A percentile compares a stretch with the other conserved stretches of the same genome.
phyloP scores from a whole-genome alignment of 768 basidiomycete species.

The Termitomyces sp. region DNA sequence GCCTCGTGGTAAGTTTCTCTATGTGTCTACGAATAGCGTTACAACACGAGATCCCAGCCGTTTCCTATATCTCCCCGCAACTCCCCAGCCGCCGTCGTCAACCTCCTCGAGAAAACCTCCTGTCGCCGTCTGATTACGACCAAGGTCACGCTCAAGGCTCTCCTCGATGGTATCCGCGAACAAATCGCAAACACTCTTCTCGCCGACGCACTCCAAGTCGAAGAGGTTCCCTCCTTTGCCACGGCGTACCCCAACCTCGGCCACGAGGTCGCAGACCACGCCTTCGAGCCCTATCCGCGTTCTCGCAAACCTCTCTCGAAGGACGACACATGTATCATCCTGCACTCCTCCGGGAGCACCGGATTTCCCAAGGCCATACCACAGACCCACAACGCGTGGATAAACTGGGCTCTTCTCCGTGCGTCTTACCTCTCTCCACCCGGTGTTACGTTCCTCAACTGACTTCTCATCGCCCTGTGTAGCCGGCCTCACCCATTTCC shows the following conservation, averaged over 20 bases:
- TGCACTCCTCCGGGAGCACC: conserved; percentile 26
- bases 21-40: too few species aligned
- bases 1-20: neutral
- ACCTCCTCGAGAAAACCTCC: conserved; percentile 8
- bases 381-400: conserved; percentile 14
- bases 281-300: conserved; percentile 3
- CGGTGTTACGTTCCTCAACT: neutral
- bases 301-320: too few species aligned
- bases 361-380: conserved; percentile 32
- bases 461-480: neutral
- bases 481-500: conserved; percentile 7
- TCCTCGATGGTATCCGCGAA: conserved; percentile 24
- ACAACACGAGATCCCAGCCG: too few species aligned
- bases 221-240: conserved; percentile 22
- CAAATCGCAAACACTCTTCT: conserved; percentile 15
- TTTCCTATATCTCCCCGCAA: conserved; percentile 28
- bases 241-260: conserved; percentile 12
- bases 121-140: conserved; percentile 36
- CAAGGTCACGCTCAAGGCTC: conserved; percentile 19
- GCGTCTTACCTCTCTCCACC: neutral
- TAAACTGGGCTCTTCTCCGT: conserved; percentile 23
- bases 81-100: conserved; percentile 29
- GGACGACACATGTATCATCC: neutral
- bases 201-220: conserved; percentile 19
- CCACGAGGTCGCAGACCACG: conserved; percentile 3